Conservation (phyloP, 805 yeast species). For the Saturnispora ahearnii region DNA sequence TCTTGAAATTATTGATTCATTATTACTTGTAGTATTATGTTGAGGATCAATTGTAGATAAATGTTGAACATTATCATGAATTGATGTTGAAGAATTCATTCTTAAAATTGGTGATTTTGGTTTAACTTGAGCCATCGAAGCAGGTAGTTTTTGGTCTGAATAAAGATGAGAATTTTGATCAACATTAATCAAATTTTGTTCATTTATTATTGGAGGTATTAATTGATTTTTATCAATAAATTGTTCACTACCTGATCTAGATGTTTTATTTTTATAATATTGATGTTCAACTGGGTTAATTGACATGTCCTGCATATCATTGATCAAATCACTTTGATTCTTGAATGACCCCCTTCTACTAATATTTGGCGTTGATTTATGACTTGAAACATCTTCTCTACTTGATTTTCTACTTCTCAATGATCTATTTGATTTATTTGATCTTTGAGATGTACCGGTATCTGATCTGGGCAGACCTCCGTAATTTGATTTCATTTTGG, state of each 20-base stretch:
- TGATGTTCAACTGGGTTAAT: slow-evolving; percentile 15
- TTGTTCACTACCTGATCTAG: neutral
- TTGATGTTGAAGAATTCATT: slow-evolving; percentile 25
- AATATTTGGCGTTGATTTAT: slow-evolving; percentile 20
- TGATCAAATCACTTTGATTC: slow-evolving; percentile 15
- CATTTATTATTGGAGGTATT: neutral
- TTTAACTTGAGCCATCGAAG: slow-evolving; percentile 27
- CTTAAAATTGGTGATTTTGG: slow-evolving; percentile 29
- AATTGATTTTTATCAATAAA: neutral
- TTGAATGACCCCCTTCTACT: slow-evolving; percentile 22
- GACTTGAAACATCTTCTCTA: slow-evolving; percentile 16
- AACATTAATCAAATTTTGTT: slow-evolving; percentile 4
- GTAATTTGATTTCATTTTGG: slow-evolving; percentile 23
- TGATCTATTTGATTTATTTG: slow-evolving; percentile 25
- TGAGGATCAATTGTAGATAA: slow-evolving; percentile 10
- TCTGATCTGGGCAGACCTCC: slow-evolving; percentile 24
- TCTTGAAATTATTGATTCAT: slow-evolving; percentile 11
- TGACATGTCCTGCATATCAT: slow-evolving; percentile 14
- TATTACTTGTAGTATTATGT: slow-evolving; percentile 8
- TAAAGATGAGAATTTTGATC: slow-evolving; percentile 6
- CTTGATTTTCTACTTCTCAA: slow-evolving; percentile 23
- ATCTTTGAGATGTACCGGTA: slow-evolving; percentile 24
- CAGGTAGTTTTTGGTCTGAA: slow-evolving; percentile 21
- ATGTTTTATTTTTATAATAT: slow-evolving; percentile 17
- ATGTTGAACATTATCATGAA: slow-evolving; percentile 14